Conservation (phyloP, 2,329 filamentous ascomycete genomes). For the Orbilia oligospora region DNA sequence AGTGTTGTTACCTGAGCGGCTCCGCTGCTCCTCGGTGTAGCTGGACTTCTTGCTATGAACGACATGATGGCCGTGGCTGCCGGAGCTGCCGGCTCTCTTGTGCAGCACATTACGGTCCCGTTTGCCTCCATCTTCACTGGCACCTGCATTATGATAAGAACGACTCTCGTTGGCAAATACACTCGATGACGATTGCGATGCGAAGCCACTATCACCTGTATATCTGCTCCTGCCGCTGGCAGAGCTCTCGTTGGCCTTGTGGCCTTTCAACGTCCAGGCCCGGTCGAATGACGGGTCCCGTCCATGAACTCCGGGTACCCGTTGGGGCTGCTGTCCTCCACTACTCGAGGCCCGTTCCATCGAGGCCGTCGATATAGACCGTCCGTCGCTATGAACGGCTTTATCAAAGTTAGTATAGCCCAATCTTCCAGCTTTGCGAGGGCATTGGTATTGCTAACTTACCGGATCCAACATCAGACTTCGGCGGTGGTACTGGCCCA, state of each 20-base stretch:
- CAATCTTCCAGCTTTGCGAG: background rate
- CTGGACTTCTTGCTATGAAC: conserved; percentile 80
- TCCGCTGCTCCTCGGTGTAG: conserved; percentile 80
- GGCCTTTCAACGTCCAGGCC: conserved; percentile 73
- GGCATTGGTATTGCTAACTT: conserved; percentile 12
- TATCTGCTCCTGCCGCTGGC: conserved; percentile 63
- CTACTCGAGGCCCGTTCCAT: conserved; percentile 55
- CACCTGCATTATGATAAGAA: conserved; percentile 65
- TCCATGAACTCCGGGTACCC: conserved; percentile 57
- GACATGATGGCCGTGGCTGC: conserved; percentile 73
- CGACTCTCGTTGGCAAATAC: conserved; percentile 62
- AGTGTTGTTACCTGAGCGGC: conserved; percentile 69
- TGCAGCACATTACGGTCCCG: conserved; percentile 83
- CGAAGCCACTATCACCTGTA: conserved; percentile 65
- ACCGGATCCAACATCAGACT: conserved; percentile 53
- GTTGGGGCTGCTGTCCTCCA: conserved; percentile 38
- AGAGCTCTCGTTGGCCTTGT: conserved; percentile 63
- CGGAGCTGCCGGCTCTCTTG: conserved; percentile 69
- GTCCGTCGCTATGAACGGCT: conserved; percentile 49
- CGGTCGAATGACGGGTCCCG: conserved; percentile 76
- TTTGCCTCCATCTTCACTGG: conserved; percentile 73
- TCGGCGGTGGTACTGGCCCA: conserved; percentile 34
- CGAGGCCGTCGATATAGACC: conserved; percentile 55
- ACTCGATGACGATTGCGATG: conserved; percentile 58
- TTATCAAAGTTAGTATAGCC: conserved; percentile 7